Evolutionary conservation across 768 basidiomycete genomes (phyloP).

Genomic region (Pleurotus citrinopileatus): DNA sequence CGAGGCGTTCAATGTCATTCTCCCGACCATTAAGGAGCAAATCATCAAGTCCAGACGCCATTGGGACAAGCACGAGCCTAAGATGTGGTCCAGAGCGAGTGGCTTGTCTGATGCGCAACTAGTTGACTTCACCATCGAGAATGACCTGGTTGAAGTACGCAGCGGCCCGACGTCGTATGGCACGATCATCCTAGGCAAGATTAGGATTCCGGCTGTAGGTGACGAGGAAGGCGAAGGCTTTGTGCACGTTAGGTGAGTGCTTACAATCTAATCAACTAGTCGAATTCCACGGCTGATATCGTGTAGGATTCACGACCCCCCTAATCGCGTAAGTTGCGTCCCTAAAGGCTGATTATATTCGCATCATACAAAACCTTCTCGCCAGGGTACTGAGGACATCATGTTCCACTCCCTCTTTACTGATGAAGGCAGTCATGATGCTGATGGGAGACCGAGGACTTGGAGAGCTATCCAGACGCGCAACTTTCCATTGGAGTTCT

Average conservation of each 20-base stretch:
- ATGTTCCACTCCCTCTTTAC: constrained; percentile 72
- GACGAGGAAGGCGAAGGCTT: constrained; percentile 65
- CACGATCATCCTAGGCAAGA: constrained; percentile 72
- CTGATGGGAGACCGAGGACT: constrained; percentile 45
- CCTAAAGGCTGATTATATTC: not conserved
- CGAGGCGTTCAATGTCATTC: constrained; percentile 59
- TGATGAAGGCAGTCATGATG: constrained; percentile 48
- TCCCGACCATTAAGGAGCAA: constrained; percentile 57
- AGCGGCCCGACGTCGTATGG: constrained; percentile 58
- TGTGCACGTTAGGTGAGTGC: constrained; percentile 63
- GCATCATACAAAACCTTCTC: not conserved
- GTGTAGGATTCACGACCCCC: constrained; percentile 71
- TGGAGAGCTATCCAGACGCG: constrained; percentile 65
- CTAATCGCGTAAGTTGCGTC: constrained; percentile 50
- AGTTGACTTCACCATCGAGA: constrained; percentile 45
- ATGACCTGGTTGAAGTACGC: constrained; percentile 42
- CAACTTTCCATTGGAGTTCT: constrained; percentile 62
- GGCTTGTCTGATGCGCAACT: constrained; percentile 52
- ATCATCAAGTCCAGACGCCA: constrained; percentile 63
- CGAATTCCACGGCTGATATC: constrained; percentile 8
- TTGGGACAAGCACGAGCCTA: constrained; percentile 73
- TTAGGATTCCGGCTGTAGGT: constrained; percentile 63
- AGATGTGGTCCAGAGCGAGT: constrained; percentile 65
- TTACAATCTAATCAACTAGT: constrained; percentile 11
- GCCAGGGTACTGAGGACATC: constrained; percentile 58